A percentile compares a stretch with the other conserved stretches of the same genome.
phyloP scores from a whole-genome alignment of 169 alveolate species.

The Cryptosporidium parvum region DNA sequence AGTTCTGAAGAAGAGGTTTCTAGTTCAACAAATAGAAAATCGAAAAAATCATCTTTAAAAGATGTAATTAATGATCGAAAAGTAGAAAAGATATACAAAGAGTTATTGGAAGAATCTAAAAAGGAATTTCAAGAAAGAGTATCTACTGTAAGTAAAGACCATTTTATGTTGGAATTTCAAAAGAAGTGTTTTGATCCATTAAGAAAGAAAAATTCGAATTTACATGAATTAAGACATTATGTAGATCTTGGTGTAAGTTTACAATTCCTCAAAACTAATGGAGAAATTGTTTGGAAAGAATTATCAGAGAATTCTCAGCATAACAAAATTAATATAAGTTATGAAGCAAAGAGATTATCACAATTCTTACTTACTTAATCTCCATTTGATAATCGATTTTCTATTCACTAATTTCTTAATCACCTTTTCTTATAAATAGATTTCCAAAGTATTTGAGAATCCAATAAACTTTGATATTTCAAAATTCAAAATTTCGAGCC shows the following conservation, averaged over 20 bases:
- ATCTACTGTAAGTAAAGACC: constrained; percentile 21
- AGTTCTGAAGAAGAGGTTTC: constrained; percentile 1
- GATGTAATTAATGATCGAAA: constrained; percentile 22
- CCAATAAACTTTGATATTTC: constrained; percentile 50
- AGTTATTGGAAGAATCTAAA: constrained; percentile 21
- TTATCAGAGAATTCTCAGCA: background rate
- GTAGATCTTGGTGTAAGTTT: constrained; percentile 67
- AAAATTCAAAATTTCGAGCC: constrained; percentile 23
- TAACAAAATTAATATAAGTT: too few species aligned
- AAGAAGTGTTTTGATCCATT: constrained; percentile 16
- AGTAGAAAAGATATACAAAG: constrained; percentile 26
- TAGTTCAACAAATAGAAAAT: background rate
- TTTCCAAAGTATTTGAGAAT: constrained; percentile 41
- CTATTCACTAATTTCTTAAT: background rate
- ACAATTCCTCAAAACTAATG: background rate
- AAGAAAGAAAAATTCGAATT: constrained; percentile 27
- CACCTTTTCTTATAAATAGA: background rate
- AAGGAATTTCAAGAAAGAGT: constrained; percentile 21
- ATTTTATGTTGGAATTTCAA: constrained; percentile 67
- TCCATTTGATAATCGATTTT: background rate
- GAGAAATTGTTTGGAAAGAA: background rate
- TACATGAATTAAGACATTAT: constrained; percentile 27
- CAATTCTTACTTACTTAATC: background rate
- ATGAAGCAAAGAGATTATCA: background rate
- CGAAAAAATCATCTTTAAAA: constrained; percentile 5